Evolutionary conservation across 805 yeast species (phyloP), one percentile per base, ranked within the genome.

Genomic region (Candida vaughaniae): DNA sequence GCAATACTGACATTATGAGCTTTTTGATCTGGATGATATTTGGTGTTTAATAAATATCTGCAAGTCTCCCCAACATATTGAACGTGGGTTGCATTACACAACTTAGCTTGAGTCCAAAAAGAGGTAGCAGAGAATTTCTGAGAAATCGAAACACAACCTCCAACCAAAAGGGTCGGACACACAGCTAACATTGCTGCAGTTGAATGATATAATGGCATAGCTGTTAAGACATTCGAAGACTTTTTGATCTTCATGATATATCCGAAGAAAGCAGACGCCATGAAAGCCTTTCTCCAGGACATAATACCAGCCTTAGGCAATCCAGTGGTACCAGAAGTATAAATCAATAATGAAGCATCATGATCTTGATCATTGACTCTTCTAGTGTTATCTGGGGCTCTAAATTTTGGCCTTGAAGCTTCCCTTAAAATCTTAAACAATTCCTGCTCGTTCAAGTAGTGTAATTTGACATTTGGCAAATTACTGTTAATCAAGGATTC

Each of bases 21-120:
- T 29, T 62, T 57, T 54, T 87, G 95, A 53, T 76, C 82, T 8
- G 85, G 82, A 29, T 82, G 81, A 6, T 64, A 64, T 32, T 82
- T 77, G 1, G 88, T 65, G 48, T 82, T 79, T 45, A 85, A 61
- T 41, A 90, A 69, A 53, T 89, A 91, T 33, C 98, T 76, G 59
- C 97, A 87, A 22, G 88, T 89, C 60, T 90, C 98, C 12, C 98
- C 98, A 12, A 90, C 98, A 51, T 90, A 90, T 61, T 90, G 96
- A 37, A 88, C 75, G 45, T 85, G 86, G 3, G 95, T 85, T 3
- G 96, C 85, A 2, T 69, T 60, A 10, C 81, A 60, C 23, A 85
- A 53, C 47, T 73, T 79, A 3, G 84, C 90, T 60, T 91, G 96
- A 12, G 89, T 82, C 97, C 98, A 90, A 60, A 86, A 88, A 3